These are phyloP conservation scores for Suhomyces atakaporum DNA, from an alignment of 1,139 yeast species.

Conservation along the genomic window DNA sequence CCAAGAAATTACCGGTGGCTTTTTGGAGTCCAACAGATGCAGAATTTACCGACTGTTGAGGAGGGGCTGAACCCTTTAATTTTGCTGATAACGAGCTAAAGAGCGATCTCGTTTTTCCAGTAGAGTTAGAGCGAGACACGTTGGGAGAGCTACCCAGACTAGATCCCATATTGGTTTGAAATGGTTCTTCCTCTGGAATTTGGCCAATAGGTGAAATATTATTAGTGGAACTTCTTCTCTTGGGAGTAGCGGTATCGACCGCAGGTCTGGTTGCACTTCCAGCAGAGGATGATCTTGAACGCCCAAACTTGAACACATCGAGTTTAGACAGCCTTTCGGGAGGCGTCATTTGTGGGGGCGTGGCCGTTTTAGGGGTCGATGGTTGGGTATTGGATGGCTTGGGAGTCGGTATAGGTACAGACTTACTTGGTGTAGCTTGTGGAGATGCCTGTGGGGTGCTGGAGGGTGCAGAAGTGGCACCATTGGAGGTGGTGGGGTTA, in stretches of 20 bases:
- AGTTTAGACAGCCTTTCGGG: constrained; percentile 22
- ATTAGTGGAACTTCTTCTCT: constrained; percentile 22
- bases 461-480: not conserved
- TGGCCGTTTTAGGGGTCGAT: constrained; percentile 5
- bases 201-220: not conserved
- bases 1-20: constrained; percentile 4
- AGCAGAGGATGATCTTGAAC: constrained; percentile 35
- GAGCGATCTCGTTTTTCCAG: constrained; percentile 40
- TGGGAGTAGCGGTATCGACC: constrained; percentile 2
- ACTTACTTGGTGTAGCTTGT: constrained; percentile 1
- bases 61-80: constrained; percentile 35
- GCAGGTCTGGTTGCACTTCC: constrained; percentile 17
- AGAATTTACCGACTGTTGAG: constrained; percentile 3
- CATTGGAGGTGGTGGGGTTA: no score
- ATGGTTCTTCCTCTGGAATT: constrained; percentile 1
- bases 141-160: constrained; percentile 18
- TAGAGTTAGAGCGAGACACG: constrained; percentile 28
- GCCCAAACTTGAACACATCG: constrained; percentile 30
- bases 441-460: not conserved
- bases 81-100: constrained; percentile 59
- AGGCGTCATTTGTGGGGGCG: constrained; percentile 4
- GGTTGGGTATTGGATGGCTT: constrained; percentile 1
- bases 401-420: constrained; percentile 10
- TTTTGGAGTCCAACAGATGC: constrained; percentile 4
- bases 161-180: constrained; percentile 4